Base-by-base conservation (phyloP, 2,329 filamentous ascomycete species). In the Aspergillus bombycis region DNA sequence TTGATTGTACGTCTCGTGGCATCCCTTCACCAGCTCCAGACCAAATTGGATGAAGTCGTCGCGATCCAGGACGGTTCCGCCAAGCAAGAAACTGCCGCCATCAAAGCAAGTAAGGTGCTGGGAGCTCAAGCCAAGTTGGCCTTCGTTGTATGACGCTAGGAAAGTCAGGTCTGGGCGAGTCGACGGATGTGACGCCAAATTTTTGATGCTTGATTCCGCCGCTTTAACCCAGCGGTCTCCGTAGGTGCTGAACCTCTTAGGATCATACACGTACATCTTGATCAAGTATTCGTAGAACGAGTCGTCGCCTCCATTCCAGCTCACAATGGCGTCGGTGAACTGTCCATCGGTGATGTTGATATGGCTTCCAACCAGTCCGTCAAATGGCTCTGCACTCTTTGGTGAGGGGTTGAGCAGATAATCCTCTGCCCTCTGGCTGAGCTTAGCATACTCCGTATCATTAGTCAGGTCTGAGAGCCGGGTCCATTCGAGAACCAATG, bases 251-350 rank as follows among this genome's bases (percentile, higher is more conserved):
- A 91, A 96, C 3, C 87, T 83, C 7, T 75, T 69, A 0, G 87
- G 83, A 72, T 94, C 90, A 75, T 96, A 96, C 60, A 94, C 78
- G 71, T 89, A 96, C 91, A 95, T 94, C 82, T 96, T 96, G 77
- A 96, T 89, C 36, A 96, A 85, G 72, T 96, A 96, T 78, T 96
- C 92, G 79, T 96, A 96, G 79, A 90, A 96, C 50, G 88, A 92
- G 76, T 96, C 92, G 34, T 85, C 86, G 8, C 91, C 90, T 57
- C 90, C 92, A 45, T 86, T 85, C 92, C 92, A 96, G 52, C 91
- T 90, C 58, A 93, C 92, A 1, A 68, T 72, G 28, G 84, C 84
- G 72, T 94, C 86, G 16, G 85, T 68, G 69, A 96, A 94, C 9
- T 81, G 71, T 23, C 93, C 93, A 4, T 85, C 88, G 1, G 79